Evolutionary conservation across 1,284 basidiomycete genomes (phyloP), one percentile per base, ranked within the genome.

Genomic region (Leccinum insolens): DNA sequence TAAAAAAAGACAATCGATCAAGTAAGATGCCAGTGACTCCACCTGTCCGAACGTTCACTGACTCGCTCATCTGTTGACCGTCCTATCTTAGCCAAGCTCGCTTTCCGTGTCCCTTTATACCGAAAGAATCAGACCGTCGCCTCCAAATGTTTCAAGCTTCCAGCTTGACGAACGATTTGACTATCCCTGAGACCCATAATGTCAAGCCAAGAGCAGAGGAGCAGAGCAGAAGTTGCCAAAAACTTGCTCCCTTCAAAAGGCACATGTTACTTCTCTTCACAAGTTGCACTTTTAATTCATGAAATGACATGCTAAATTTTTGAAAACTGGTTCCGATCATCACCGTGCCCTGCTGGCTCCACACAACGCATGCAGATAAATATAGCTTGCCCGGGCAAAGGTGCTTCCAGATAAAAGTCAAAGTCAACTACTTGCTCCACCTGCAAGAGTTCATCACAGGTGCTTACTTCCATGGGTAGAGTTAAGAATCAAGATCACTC

Each of bases 401-500:
- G 39, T 41, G 39, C 39, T 41, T 1, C 39, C 39, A 41, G 39
- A 15, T 41, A 7, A 41, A 41, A 41, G 39, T 41, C 14, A 41
- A 41, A 37, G 34, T 37, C 34, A 37, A 37, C 14, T 41, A 41
- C 39, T 41, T 41, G 39, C 39, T 41, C 7, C 17, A 9, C 17
- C 44, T 46, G 44, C 17, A 46, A 46, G 44, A 7, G 39, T 41
- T 41, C 46, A 20, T 49, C 7, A 11, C 15, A 49, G 46, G 11
- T n/a, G 11, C 46, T 20, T 49, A 49, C 46, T 49, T 49, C n/a
- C 46, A 49, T 20, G n/a, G 46, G n/a, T 20, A 20, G 46, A 49
- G 46, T 8, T 46, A 17, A 46, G 44, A 49, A 84, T 73, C 80
- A 41, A 1, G n/a, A 20, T 14, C 52, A 15, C 14, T 25, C 7